Evolutionary conservation across 2,329 filamentous ascomycete species (phyloP), one percentile per base, ranked within the genome.

Genomic region (Ophiostoma pallidulum): DNA sequence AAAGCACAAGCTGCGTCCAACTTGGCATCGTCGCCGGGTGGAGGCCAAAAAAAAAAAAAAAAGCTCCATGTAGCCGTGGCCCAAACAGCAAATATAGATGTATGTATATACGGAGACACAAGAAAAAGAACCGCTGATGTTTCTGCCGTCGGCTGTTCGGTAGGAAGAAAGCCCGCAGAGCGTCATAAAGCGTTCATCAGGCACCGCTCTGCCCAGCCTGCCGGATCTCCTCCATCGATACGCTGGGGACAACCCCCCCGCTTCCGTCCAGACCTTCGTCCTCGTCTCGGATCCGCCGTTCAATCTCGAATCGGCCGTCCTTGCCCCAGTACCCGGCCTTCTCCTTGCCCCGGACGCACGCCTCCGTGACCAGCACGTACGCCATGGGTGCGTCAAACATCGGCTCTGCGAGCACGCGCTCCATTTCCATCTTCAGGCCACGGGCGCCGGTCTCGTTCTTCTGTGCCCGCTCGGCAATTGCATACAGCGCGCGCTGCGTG

Each of bases 311-410:
- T 6, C 76, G 70, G 2, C 86, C 77, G 13, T 85, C 84, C 51
- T 86, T 82, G 2, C 82, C 82, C 77, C 78, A 82, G 54, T 80
- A 82, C 0, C 64, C 64, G 2, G 71, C 70, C 63, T 74, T 78
- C 56, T 80, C 80, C 20, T 71, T 70, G 12, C 82, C 78, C 18
- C 70, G 69, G 2, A 85, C 82, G 28, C 82, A 83, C 2, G 69
- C 74, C 59, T 88, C 82, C 0, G 83, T 86, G 36, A 90, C 77
- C 8, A 89, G 71, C 2, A 88, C 82, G 56, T 84, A 86, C 19
- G 84, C 78, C 54, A 83, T 82, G 4, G 86, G 86, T 0, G 83
- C 82, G 58, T 89, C 83, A 60, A 87, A 91, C 77, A 90, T 90
- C 28, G 85, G 80, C 62, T 90, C 86, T 4, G 80, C 81, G 10